Conservation (phyloP, 345 rosid genomes). For the Rhizophora mangle region DNA sequence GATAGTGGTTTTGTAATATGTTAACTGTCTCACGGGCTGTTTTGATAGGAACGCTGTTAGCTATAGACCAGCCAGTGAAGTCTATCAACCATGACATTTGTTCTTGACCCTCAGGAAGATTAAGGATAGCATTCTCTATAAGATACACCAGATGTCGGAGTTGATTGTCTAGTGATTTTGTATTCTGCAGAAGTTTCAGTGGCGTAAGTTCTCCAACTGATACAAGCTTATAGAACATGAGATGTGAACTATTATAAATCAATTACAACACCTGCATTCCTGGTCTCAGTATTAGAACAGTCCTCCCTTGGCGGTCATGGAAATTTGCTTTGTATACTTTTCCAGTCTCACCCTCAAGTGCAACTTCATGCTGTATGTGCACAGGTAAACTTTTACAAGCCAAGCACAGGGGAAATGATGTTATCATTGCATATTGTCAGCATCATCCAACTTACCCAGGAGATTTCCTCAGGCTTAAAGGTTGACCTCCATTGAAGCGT, state of each 20-base stretch:
- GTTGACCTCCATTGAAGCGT: slow-evolving; percentile 75
- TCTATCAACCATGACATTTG: slow-evolving; percentile 96
- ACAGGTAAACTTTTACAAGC: slow-evolving; percentile 6
- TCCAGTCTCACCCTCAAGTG: slow-evolving; percentile 89
- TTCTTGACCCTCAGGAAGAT: slow-evolving; percentile 88
- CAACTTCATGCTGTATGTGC: slow-evolving; percentile 57
- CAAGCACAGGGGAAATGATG: slow-evolving; percentile 1
- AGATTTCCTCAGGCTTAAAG: slow-evolving; percentile 78
- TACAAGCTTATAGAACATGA: slow-evolving; percentile 8
- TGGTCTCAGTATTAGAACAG: slow-evolving; percentile 84
- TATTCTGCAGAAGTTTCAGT: slow-evolving; percentile 54
- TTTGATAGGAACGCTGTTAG: slow-evolving; percentile 66
- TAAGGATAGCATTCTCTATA: slow-evolving; percentile 81
- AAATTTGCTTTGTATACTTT: slow-evolving; percentile 80
- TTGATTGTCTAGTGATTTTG: slow-evolving; percentile 61
- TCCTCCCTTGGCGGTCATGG: slow-evolving; percentile 76
- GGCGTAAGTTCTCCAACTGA: slow-evolving; percentile 1
- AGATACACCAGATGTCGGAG: slow-evolving; percentile 80
- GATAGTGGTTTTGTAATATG: slow-evolving; percentile 84
- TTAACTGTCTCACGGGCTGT: slow-evolving; percentile 71
- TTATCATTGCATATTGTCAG: background rate
- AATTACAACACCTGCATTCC: slow-evolving; percentile 67
- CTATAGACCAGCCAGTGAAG: slow-evolving; percentile 80
- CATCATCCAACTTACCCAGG: slow-evolving; percentile 54
- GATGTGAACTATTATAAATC: background rate